Conservation (phyloP, 768 basidiomycete genomes). For the Amanita exitialis region DNA sequence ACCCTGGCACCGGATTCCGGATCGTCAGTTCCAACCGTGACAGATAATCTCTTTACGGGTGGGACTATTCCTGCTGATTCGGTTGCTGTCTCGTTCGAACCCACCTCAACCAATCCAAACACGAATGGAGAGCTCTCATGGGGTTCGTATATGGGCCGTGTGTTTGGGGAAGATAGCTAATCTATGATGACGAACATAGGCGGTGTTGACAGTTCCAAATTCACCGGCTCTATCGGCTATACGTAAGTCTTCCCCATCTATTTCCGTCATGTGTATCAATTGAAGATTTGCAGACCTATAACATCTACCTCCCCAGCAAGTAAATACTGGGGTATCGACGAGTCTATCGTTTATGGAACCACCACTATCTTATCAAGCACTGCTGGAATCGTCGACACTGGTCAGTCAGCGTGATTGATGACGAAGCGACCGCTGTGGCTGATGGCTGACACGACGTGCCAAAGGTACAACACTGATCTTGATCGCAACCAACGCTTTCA, state of each 20-base stretch:
- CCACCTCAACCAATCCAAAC: constrained; percentile 23
- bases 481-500: constrained; percentile 35
- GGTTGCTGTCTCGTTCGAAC: constrained; percentile 44
- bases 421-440: background rate
- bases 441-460: background rate
- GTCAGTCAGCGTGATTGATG: constrained; percentile 11
- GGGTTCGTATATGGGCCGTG: constrained; percentile 21
- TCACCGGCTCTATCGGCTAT: constrained; percentile 32
- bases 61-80: constrained; percentile 28
- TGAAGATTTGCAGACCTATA: constrained; percentile 23
- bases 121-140: constrained; percentile 47
- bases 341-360: constrained; percentile 41
- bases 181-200: constrained; percentile 17
- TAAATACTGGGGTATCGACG: constrained; percentile 52
- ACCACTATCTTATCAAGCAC: constrained; percentile 33
- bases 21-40: constrained; percentile 42
- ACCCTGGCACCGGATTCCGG: constrained; percentile 23
- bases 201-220: constrained; percentile 33
- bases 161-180: constrained; percentile 12
- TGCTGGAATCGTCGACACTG: constrained; percentile 55
- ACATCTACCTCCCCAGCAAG: constrained; percentile 36
- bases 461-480: constrained; percentile 42
- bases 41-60: constrained; percentile 37
- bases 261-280: background rate
- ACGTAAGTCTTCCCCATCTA: constrained; percentile 17